Evolutionary conservation across 768 basidiomycete species (phyloP), one percentile per base, ranked within the genome.

Genomic region (Amanita inopinata): DNA sequence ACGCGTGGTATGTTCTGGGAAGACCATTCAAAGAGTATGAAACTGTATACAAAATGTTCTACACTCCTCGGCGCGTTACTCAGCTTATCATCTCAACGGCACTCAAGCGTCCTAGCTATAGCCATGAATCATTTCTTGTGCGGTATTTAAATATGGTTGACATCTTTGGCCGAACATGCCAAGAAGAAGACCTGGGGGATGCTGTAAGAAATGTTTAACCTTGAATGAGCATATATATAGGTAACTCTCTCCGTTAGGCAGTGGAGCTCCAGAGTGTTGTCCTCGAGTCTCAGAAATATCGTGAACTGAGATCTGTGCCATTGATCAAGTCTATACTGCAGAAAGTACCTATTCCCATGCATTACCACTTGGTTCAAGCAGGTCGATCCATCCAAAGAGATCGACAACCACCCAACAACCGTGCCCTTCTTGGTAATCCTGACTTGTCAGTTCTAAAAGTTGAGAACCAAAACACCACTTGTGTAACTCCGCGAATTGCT

Each of bases 401-500:
- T 12, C 50, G 45, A 10, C 51, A 47, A 31, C 51, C 51, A 0
- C 55, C 52, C 2, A 39, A 24, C 2, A 51, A 51, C 20, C 52
- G 48, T 23, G 45, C 53, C 2, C 47, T 61, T 3, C 36, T 60
- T 0, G 69, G 68, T 0, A 74, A 78, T 49, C 59, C 65, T 4
- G 84, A 87, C 50, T 49, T 73, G 3, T 70, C 66, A 1, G 74
- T 82, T 2, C 62, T 85, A 12, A 73, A 65, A 17, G 56, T 66
- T 0, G 74, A 76, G 48, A 69, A 71, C 22, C 74, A 76, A 49
- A 69, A 57, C 12, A 59, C 62, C 3, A 84, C 82, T 0, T 72
- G 73, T 35, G 80, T 87, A 5, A 85, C 83, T 0, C 74, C 76
- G 0, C 62, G 66, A 14, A 76, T 87, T 33, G 68, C 66, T 4